Percentiles rank a stretch among this genome's conserved stretches.
phyloP scores from a whole-genome alignment of 1,139 yeast species.

The Blastobotrys buckinghamii region DNA sequence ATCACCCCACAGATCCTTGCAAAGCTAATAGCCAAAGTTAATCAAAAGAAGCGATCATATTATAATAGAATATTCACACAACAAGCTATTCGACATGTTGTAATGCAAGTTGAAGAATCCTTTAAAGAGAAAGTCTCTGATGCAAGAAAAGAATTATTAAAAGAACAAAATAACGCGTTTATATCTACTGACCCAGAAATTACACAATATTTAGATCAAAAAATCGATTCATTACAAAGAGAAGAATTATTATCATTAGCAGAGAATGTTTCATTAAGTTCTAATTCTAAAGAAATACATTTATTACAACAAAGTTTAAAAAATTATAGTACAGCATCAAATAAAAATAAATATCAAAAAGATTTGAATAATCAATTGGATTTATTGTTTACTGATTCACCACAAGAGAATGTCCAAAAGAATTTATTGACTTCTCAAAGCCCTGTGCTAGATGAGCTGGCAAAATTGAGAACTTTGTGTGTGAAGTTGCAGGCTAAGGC shows the following conservation, averaged over 20 bases:
- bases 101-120: slow-evolving; percentile 18
- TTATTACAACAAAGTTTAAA: slow-evolving; percentile 1
- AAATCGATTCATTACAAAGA: slow-evolving; percentile 4
- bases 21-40: slow-evolving; percentile 17
- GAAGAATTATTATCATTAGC: slow-evolving; percentile 7
- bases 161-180: slow-evolving; percentile 7
- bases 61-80: slow-evolving; percentile 19
- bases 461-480: slow-evolving; percentile 12
- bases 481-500: slow-evolving; percentile 13
- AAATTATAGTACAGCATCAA: not conserved
- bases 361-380: not conserved
- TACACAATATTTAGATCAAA: slow-evolving; percentile 2
- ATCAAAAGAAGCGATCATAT: slow-evolving; percentile 15
- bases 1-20: slow-evolving; percentile 7
- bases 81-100: slow-evolving; percentile 20
- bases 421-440: slow-evolving; percentile 13
- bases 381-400: slow-evolving; percentile 6
- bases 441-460: slow-evolving; percentile 14
- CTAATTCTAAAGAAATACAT: not conserved
- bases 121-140: slow-evolving; percentile 6
- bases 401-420: slow-evolving; percentile 13
- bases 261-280: not conserved
- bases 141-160: slow-evolving; percentile 8
- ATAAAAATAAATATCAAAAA: slow-evolving; percentile 3
- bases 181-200: slow-evolving; percentile 13